Evolutionary conservation across 2,329 filamentous ascomycete genomes (phyloP).

Genomic region (Pestalotiopsis sp.): DNA sequence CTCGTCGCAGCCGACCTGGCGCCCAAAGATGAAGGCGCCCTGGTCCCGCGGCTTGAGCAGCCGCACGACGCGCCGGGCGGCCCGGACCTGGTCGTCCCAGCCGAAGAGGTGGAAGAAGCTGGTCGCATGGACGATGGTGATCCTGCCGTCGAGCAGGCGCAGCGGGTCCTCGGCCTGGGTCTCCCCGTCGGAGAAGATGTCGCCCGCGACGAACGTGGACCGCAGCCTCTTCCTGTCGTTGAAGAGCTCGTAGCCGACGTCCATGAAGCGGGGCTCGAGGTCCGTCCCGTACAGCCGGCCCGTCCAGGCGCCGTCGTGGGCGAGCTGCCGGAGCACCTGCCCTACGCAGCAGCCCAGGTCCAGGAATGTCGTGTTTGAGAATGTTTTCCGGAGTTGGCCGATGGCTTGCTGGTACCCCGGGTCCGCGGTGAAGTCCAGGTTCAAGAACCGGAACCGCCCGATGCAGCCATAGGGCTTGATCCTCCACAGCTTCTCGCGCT

Average conservation of each 20-base stretch:
- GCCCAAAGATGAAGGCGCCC: slow-evolving; percentile 52
- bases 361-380: slow-evolving; percentile 27
- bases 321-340: slow-evolving; percentile 10
- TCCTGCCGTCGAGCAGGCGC: slow-evolving; percentile 34
- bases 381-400: slow-evolving; percentile 39
- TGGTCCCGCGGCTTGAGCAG: slow-evolving; percentile 46
- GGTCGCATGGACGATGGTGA: slow-evolving; percentile 11
- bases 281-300: slow-evolving; percentile 9
- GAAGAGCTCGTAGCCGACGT: slow-evolving; percentile 14
- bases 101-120: slow-evolving; percentile 19
- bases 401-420: slow-evolving; percentile 1
- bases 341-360: slow-evolving; percentile 15
- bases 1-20: slow-evolving; percentile 48
- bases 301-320: slow-evolving; percentile 1
- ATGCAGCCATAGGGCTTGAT: slow-evolving; percentile 30
- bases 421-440: slow-evolving; percentile 10
- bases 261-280: slow-evolving; percentile 10
- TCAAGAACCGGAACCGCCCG: slow-evolving; percentile 20
- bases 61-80: slow-evolving; percentile 45
- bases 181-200: slow-evolving; percentile 40
- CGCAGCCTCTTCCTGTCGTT: slow-evolving; percentile 4
- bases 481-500: slow-evolving; percentile 51
- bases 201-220: slow-evolving; percentile 9
- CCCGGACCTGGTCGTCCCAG: slow-evolving; percentile 48
- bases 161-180: not conserved